Base-by-base conservation (phyloP, 2,329 filamentous ascomycete genomes). In the Aspergillus tanneri region DNA sequence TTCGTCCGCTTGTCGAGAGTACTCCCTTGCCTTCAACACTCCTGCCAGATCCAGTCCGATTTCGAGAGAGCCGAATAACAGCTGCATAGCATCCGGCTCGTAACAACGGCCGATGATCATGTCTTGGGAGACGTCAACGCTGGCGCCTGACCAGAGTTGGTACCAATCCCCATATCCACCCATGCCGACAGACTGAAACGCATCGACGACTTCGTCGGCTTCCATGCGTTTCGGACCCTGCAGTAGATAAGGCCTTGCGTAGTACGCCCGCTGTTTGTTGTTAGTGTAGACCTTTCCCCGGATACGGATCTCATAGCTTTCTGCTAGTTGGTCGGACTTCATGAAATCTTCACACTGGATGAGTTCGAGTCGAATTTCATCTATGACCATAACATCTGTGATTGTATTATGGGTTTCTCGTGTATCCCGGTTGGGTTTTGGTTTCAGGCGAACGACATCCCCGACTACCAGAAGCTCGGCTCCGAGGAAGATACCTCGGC, bases 401-500 rank as follows among this genome's bases (percentile, higher is more conserved):
- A 76, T 72, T 1, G 66, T 12, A 11, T 46, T 36, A 45, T 49
- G 57, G 7, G 48, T 50, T 36, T 48, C 16, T 5, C 18, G 3
- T n/a, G 16, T 18, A 5, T 65, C 7, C 14, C 46, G 43, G 46
- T 49, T 56, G 9, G 46, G 53, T 25, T 44, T 58, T 43, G 74
- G 72, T 46, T 69, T 65, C 3, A 85, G 61, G 4, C 81, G 77
- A 2, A 84, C 74, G 0, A 71, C 66, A 50, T 85, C 82, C 1
- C 79, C 79, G 4, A 77, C 60, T 4, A 72, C 66, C 9, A 84
- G 60, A 23, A 83, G 65, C 57, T 85, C 82, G 3, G 76, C 59
- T 0, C 82, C 82, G 2, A 85, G 61, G 51, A 76, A 84, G 5
- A 83, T 71, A 0, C 77, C 81, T 40, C 73, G 71, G 48, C 73